A percentile compares a stretch with the other conserved stretches of the same genome.
Evolutionary conservation across 805 yeast species (phyloP).

Genomic region (Hanseniaspora nectarophila): DNA sequence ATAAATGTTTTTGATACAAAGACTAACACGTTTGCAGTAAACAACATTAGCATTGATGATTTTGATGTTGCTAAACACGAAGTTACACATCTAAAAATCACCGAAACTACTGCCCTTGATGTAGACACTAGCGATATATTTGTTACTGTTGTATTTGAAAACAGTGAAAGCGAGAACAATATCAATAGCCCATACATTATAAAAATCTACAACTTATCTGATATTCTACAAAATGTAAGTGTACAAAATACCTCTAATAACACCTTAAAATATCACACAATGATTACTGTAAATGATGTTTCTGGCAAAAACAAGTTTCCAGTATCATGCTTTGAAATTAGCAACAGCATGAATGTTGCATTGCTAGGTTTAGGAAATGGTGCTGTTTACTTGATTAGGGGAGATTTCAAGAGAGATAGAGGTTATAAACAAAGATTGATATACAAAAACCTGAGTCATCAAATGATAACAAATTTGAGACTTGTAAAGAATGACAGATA

Average conservation of each 20-base stretch:
- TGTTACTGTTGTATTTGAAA: neutral
- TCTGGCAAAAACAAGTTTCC: slow-evolving; percentile 40
- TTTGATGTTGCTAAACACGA: slow-evolving; percentile 1
- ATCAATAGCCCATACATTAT: slow-evolving; percentile 10
- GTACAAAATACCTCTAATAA: neutral
- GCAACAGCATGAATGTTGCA: slow-evolving; percentile 35
- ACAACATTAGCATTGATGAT: neutral
- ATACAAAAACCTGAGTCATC: slow-evolving; percentile 46
- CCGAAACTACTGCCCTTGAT: neutral
- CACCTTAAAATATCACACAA: slow-evolving; percentile 3
- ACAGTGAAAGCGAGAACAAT: neutral
- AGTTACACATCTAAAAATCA: neutral
- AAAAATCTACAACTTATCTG: neutral
- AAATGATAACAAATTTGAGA: slow-evolving; percentile 70
- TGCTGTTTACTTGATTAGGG: slow-evolving; percentile 64
- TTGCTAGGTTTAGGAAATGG: slow-evolving; percentile 72
- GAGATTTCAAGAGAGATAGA: slow-evolving; percentile 76
- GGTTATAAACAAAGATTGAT: slow-evolving; percentile 80
- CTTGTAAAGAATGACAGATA: slow-evolving; percentile 40
- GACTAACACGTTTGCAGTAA: neutral
- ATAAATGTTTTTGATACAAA: neutral
- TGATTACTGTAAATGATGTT: slow-evolving; percentile 6
- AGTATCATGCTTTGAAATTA: slow-evolving; percentile 42
- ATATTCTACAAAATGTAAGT: neutral
- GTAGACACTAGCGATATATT: neutral